These are phyloP conservation scores for Cryomyces antarcticus DNA, from an alignment of 495 filamentous ascomycete species.

Conservation along the genomic window DNA sequence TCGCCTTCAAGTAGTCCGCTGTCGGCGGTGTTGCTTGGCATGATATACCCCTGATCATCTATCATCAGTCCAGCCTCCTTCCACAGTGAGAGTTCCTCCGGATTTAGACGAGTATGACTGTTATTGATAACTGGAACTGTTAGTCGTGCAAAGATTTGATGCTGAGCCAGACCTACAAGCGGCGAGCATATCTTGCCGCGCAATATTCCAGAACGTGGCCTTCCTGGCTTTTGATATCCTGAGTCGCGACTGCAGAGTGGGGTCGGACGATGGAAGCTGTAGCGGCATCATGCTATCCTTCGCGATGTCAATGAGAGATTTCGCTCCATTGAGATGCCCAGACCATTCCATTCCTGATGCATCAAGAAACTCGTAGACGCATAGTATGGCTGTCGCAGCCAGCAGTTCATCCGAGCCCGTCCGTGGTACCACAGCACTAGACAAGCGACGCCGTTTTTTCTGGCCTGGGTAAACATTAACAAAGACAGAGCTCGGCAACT, in stretches of 20 bases:
- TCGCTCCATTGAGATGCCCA: constrained; percentile 43
- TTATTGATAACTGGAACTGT: constrained; percentile 34
- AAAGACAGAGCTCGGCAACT: too few species aligned
- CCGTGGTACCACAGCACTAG: constrained; percentile 21
- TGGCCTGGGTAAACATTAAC: too few species aligned
- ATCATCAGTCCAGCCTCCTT: constrained; percentile 38
- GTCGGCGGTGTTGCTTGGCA: constrained; percentile 28
- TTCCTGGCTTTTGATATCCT: constrained; percentile 29
- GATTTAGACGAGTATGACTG: constrained; percentile 37
- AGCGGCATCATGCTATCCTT: constrained; percentile 44
- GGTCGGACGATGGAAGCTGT: constrained; percentile 22
- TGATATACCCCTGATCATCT: constrained; percentile 32
- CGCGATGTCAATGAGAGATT: constrained; percentile 39
- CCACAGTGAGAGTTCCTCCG: constrained; percentile 38
- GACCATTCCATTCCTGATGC: constrained; percentile 39
- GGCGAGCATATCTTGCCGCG: constrained; percentile 41
- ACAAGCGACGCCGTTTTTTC: constrained; percentile 21
- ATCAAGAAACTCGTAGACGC: constrained; percentile 43
- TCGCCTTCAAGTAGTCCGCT: constrained; percentile 17
- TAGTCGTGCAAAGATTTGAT: background rate
- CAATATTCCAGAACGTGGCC: constrained; percentile 48
- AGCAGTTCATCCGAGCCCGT: constrained; percentile 38
- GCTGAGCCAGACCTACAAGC: constrained; percentile 27
- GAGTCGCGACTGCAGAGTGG: constrained; percentile 4
- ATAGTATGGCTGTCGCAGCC: constrained; percentile 41